Evolutionary conservation across 2,329 filamentous ascomycete species (phyloP), one percentile per base, ranked within the genome.

Genomic region (Akanthomyces dipterigenus): DNA sequence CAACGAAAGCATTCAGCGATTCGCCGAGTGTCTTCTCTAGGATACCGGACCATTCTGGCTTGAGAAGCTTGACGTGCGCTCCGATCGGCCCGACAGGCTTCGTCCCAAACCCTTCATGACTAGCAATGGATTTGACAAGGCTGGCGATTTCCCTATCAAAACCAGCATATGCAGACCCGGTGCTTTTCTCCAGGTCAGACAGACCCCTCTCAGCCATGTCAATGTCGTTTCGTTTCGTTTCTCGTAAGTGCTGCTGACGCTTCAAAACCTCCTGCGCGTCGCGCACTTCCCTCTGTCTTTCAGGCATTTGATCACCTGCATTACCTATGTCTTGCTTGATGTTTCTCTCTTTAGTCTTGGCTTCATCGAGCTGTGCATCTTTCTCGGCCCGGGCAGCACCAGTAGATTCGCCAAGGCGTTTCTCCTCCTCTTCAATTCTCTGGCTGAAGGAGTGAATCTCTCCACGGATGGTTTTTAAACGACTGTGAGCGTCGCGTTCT

Each of bases 11-110:
- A 64, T 86, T 88, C 36, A 98, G 77, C 0, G 77, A 79, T 3
- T 73, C 74, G n/a, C 90, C 90, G 50, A 96, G 81, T 1, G 84
- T 84, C 64, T 83, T 88, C 71, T 99, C 95, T 16, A 99, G 73
- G 48, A 96, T 86, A 0, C 84, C 82, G 1, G 88, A 89, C 95
- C 95, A 99, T 67, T 90, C 82, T 1, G 90, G 88, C 66, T 93
- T 87, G 40, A 86, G 77, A 26, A 99, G 77, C 65, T 86, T 87
- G 56, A 99, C 81, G 68, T 95, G 84, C 26, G 86, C 78, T 34
- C 93, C 95, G 16, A 98, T 78, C 0, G 95, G 95, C 0, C 95
- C 95, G 38, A 98, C 79, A 2, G 95, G 95, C 64, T 82, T 87
- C 48, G 83, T 77, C 26, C 79, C 77, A 70, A 96, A 98, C 0